Evolutionary conservation across 2,329 filamentous ascomycete genomes (phyloP), one percentile per base, ranked within the genome.

Genomic region (Alternaria longipes): DNA sequence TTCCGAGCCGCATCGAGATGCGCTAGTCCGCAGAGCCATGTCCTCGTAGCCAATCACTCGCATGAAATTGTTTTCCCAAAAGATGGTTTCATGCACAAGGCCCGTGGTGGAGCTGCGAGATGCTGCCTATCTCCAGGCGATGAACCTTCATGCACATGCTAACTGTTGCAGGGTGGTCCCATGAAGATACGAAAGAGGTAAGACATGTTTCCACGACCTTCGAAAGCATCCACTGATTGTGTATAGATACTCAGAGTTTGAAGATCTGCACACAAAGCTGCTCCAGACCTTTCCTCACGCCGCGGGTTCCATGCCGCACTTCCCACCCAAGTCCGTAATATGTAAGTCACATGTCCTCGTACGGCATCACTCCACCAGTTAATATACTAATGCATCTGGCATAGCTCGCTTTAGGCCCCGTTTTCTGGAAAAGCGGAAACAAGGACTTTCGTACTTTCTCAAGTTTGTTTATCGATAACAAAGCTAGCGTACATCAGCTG

Each of bases 251-350:
- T 97, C 94, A 0, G 94, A 98, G 77, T 98, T 98, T 74, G 93
- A 96, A 77, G 88, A 91, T 57, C 86, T 99, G 62, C 87, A 93
- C 55, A 81, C 85, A 51, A 88, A 89, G 67, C 85, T 99, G 20
- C 82, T 93, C 44, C 84, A 86, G 70, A 92, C 93, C 1, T 98
- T 98, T 70, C 94, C 95, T 5, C 87, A 90, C 69, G 94, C 94
- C 22, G 89, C 88, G 72, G 91, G 87, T 24, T 92, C 93, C n/a
- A 88, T 99, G 75, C 95, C 95, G n/a, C 84, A 87, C 36, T 83
- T 99, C 61, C 95, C 95, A 45, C 92, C 93, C 34, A 99, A 99
- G 81, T 97, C 92, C 75, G 84, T 96, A 53, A 88, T 98, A 55
- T 94, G 91, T 82, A 91, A 87, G 82, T 78, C 54, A 63, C 49